phyloP scores from a whole-genome alignment of 2,329 filamentous ascomycete species.

The Thyridium curvatum region DNA sequence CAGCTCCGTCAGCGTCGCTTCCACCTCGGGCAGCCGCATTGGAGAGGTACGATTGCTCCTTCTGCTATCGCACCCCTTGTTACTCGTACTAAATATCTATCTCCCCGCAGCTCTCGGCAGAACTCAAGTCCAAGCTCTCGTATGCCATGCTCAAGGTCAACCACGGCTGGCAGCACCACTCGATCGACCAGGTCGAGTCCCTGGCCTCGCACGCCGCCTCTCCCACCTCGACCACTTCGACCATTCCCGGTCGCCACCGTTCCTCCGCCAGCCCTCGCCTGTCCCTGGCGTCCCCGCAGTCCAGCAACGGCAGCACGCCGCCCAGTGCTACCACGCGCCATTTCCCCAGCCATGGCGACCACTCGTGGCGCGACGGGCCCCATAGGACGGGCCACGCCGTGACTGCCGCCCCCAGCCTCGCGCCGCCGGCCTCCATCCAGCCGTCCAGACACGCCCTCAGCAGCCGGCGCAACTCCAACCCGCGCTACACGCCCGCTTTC shows the following conservation, averaged over 20 bases:
- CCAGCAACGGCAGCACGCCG: slow-evolving; percentile 24
- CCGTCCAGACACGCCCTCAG: slow-evolving; percentile 35
- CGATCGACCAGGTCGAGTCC: slow-evolving; percentile 71
- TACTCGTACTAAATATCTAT: slow-evolving; percentile 13
- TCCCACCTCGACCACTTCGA: slow-evolving; percentile 52
- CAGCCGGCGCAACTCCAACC: slow-evolving; percentile 41
- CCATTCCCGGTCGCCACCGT: slow-evolving; percentile 43
- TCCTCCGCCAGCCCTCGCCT: slow-evolving; percentile 50
- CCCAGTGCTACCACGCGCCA: slow-evolving; percentile 2
- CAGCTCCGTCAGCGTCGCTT: slow-evolving; percentile 58
- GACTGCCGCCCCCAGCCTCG: slow-evolving; percentile 29
- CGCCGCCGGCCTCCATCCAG: slow-evolving; percentile 49
- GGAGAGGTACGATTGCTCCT: slow-evolving; percentile 59
- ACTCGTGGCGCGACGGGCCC: not conserved
- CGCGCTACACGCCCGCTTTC: slow-evolving; percentile 41
- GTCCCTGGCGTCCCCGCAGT: slow-evolving; percentile 26
- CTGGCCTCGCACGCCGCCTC: slow-evolving; percentile 64
- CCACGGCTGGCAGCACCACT: slow-evolving; percentile 77
- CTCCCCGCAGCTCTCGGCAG: slow-evolving; percentile 62
- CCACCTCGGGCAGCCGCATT: slow-evolving; percentile 62
- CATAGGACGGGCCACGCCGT: slow-evolving; percentile 1
- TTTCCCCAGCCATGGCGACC: slow-evolving; percentile 2
- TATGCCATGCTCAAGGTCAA: slow-evolving; percentile 94
- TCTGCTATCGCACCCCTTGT: not conserved
- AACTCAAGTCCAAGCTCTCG: slow-evolving; percentile 76